These are phyloP conservation scores for Cladophialophora exuberans DNA, from an alignment of 2,329 filamentous ascomycete species.

Conservation along the genomic window DNA sequence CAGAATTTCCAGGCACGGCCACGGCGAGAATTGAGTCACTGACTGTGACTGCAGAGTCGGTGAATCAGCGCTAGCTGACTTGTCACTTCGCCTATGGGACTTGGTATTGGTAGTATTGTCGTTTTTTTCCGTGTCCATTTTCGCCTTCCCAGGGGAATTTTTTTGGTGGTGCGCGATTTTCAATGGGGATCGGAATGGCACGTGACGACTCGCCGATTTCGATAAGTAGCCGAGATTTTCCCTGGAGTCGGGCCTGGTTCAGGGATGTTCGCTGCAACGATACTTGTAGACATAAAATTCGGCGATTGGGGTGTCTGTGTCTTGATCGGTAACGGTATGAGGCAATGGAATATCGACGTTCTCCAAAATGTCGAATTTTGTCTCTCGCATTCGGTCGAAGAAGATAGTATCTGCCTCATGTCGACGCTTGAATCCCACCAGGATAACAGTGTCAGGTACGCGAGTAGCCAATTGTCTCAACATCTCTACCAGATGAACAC, in stretches of 20 bases:
- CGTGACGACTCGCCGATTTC: neutral
- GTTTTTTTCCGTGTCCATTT: conserved; percentile 1
- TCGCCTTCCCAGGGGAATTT: conserved; percentile 1
- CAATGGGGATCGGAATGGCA: neutral
- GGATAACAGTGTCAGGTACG: conserved; percentile 55
- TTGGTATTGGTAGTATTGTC: neutral
- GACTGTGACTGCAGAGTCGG: conserved; percentile 6
- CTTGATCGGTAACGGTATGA: conserved; percentile 35
- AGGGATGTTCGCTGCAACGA: neutral
- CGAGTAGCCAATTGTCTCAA: conserved; percentile 52
- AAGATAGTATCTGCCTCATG: conserved; percentile 69
- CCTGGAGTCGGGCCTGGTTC: neutral
- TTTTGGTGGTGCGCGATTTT: conserved; percentile 13
- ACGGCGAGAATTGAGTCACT: conserved; percentile 2
- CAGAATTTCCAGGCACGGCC: neutral
- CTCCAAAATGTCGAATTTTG: conserved; percentile 40
- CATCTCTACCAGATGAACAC: conserved; percentile 64
- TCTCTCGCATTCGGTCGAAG: conserved; percentile 61
- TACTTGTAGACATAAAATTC: conserved; percentile 37
- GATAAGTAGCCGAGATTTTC: neutral
- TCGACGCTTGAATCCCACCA: conserved; percentile 68
- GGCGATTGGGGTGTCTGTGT: conserved; percentile 41
- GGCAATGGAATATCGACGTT: conserved; percentile 42
- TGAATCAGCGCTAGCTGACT: conserved; percentile 22
- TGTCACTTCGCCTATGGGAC: conserved; percentile 11